Conservation (phyloP, 257 asterid genomes). For the Gynochthodes officinalis region DNA sequence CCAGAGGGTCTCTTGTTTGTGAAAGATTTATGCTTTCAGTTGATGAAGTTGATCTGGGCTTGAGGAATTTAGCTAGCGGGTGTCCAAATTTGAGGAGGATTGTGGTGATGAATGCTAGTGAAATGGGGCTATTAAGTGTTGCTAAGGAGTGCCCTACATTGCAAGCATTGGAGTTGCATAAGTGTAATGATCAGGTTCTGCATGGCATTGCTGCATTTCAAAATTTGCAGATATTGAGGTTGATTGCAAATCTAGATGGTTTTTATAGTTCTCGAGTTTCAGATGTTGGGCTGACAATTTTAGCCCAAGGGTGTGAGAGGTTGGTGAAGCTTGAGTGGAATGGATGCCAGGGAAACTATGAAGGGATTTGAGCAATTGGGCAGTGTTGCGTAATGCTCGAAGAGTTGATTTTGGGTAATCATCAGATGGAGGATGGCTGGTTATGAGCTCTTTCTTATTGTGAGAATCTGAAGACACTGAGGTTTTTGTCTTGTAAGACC, state of each 20-base stretch:
- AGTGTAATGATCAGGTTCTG: constrained; percentile 60
- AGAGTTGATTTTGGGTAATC: constrained; percentile 49
- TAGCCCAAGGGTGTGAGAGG: constrained; percentile 76
- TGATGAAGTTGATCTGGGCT: constrained; percentile 55
- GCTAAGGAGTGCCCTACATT: constrained; percentile 67
- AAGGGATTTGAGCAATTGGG: constrained; percentile 66
- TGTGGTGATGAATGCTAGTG: constrained; percentile 57
- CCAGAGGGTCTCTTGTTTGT: constrained; percentile 39
- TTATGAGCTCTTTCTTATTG: constrained; percentile 55
- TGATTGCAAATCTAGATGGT: constrained; percentile 49
- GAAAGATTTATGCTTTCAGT: constrained; percentile 36
- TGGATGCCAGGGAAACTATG: constrained; percentile 69
- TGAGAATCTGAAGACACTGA: constrained; percentile 52
- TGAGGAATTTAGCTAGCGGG: constrained; percentile 46
- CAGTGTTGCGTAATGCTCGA: constrained; percentile 73
- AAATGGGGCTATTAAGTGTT: constrained; percentile 58
- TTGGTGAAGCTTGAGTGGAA: constrained; percentile 64
- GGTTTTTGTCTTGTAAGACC: constrained; percentile 53
- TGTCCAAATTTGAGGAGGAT: constrained; percentile 59
- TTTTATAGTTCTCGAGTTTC: constrained; percentile 48
- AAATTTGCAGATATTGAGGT: constrained; percentile 57
- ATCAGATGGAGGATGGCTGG: constrained; percentile 78
- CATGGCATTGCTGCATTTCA: constrained; percentile 66
- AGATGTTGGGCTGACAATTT: constrained; percentile 64
- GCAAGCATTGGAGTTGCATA: constrained; percentile 63